phyloP scores from a whole-genome alignment of 164 flowering plant genomes.

The Dillenia suffruticosa region DNA sequence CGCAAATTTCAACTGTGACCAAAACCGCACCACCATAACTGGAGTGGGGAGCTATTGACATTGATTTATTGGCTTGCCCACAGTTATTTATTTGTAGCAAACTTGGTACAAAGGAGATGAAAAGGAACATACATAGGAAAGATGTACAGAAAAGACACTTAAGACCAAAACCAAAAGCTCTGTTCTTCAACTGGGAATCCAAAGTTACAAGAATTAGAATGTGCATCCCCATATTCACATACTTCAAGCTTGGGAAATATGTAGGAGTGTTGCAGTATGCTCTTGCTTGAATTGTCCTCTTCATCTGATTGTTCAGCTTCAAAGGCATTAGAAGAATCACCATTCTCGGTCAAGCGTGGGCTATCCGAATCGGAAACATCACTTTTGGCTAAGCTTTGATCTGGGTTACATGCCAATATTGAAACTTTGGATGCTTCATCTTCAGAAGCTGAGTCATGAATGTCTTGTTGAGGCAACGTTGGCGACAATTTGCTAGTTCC shows the following conservation, averaged over 20 bases:
- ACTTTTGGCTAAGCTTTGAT: conserved; percentile 51
- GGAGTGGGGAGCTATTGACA: conserved; percentile 4
- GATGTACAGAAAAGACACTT: background rate
- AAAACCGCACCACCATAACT: conserved; percentile 12
- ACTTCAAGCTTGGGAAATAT: conserved; percentile 50
- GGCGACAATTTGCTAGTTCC: conserved; percentile 16
- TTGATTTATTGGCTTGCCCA: conserved; percentile 2
- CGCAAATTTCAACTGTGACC: background rate
- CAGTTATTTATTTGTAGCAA: background rate
- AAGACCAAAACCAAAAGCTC: conserved; percentile 60
- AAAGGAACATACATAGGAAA: background rate
- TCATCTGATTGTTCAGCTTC: conserved; percentile 47
- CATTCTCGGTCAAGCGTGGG: conserved; percentile 33
- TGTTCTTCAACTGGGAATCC: conserved; percentile 57
- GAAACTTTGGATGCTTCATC: conserved; percentile 28
- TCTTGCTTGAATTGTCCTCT: conserved; percentile 37
- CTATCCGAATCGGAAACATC: conserved; percentile 60
- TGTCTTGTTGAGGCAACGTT: conserved; percentile 16
- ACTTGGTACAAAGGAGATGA: background rate
- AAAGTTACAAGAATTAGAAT: conserved; percentile 39
- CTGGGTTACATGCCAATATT: conserved; percentile 34
- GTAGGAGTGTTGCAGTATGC: conserved; percentile 25
- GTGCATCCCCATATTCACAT: conserved; percentile 28
- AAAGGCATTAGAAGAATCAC: conserved; percentile 27
- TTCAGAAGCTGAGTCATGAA: conserved; percentile 21